These are phyloP conservation scores for Phytophthora pinifolia DNA, from an alignment of 352 stramenopile genomes.

Conservation along the genomic window DNA sequence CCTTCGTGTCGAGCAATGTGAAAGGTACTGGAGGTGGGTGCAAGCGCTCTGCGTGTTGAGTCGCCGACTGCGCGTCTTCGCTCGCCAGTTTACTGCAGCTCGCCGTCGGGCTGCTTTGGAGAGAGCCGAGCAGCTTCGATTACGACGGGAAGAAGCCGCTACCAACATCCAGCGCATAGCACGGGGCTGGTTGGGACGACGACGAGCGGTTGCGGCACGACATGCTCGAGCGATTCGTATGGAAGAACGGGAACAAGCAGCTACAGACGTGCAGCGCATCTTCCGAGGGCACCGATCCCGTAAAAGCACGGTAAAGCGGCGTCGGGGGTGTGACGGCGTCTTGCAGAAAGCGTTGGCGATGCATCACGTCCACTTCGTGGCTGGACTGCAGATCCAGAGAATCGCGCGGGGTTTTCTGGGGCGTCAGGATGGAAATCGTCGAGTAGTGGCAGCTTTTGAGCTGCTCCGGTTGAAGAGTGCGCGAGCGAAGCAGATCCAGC, in stretches of 20 bases:
- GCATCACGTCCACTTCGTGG: conserved; percentile 10
- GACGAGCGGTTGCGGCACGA: conserved; percentile 22
- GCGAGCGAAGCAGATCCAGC: conserved; percentile 48
- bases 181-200: conserved; percentile 44
- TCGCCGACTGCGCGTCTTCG: conserved; percentile 30
- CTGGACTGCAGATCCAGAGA: conserved; percentile 42
- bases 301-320: conserved; percentile 12
- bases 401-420: conserved; percentile 43
- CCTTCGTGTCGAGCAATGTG: conserved; percentile 28
- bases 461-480: conserved; percentile 23
- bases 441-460: conserved; percentile 22
- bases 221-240: conserved; percentile 17
- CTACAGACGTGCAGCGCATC: conserved; percentile 42
- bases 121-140: conserved; percentile 33
- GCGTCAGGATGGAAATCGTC: conserved; percentile 24
- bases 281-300: conserved; percentile 36
- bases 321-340: conserved; percentile 15
- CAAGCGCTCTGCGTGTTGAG: conserved; percentile 34
- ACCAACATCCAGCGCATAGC: conserved; percentile 40
- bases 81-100: conserved; percentile 35
- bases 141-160: conserved; percentile 33
- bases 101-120: conserved; percentile 40
- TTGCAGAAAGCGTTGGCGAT: conserved; percentile 23
- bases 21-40: conserved; percentile 33
- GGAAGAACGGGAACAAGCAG: conserved; percentile 22